A percentile compares a stretch with the other conserved stretches of the same genome.
phyloP scores from a whole-genome alignment of 768 basidiomycete genomes.

The Ramaria rubella region DNA sequence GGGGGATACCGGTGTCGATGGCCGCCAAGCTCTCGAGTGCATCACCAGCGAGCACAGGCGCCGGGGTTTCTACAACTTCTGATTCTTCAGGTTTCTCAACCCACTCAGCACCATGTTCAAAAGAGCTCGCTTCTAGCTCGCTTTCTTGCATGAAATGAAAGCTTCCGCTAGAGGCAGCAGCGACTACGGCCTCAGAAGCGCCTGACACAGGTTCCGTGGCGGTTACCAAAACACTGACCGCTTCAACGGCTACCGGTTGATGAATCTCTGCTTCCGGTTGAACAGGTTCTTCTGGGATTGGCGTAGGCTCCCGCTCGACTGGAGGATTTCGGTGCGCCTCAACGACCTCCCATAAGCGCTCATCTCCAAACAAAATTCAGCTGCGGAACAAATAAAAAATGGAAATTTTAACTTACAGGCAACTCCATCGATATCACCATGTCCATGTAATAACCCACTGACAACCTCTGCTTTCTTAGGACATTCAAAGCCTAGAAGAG shows the following conservation, averaged over 20 bases:
- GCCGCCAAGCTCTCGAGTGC: conserved; percentile 14
- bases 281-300: conserved; percentile 20
- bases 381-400: conserved; percentile 2
- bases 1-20: conserved; percentile 13
- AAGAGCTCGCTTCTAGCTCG: conserved; percentile 53
- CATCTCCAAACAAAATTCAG: conserved; percentile 36
- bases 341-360: conserved; percentile 53
- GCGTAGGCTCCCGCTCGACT: conserved; percentile 24
- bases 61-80: conserved; percentile 17
- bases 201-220: conserved; percentile 15
- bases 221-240: conserved; percentile 26
- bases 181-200: conserved; percentile 11
- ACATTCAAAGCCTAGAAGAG: conserved; percentile 49
- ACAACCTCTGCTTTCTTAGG: conserved; percentile 46
- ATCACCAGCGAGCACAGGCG: conserved; percentile 19
- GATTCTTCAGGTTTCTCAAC: conserved; percentile 41
- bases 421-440: conserved; percentile 56
- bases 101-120: conserved; percentile 52
- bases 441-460: conserved; percentile 47
- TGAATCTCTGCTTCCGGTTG: conserved; percentile 24
- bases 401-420: conserved; percentile 44
- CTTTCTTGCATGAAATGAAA: conserved; percentile 81
- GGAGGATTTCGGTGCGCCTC: conserved; percentile 47
- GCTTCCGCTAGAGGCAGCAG: conserved; percentile 40
- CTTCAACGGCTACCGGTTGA: conserved; percentile 15